These are phyloP conservation scores for Atkinsonella hypoxylon DNA, from an alignment of 2,329 filamentous ascomycete species.

Conservation along the genomic window DNA sequence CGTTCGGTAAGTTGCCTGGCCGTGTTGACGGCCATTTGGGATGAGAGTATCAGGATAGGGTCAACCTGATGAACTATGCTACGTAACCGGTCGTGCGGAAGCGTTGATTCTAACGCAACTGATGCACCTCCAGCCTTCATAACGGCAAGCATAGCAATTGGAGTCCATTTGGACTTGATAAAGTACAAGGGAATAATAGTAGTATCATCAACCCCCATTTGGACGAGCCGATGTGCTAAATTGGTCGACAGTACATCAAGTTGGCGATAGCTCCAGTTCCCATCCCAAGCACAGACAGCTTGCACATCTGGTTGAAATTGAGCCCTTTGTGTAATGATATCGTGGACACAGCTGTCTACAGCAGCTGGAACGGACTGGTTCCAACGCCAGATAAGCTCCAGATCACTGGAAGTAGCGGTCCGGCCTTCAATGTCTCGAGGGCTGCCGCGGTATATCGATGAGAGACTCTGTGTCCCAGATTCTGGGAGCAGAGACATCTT, in stretches of 20 bases:
- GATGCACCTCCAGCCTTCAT: constrained; percentile 19
- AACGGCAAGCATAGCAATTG: constrained; percentile 19
- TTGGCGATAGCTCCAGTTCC: constrained; percentile 12
- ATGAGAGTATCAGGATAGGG: constrained; percentile 11
- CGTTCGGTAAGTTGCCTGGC: constrained; percentile 8
- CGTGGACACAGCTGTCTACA: constrained; percentile 11
- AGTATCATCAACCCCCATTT: constrained; percentile 12
- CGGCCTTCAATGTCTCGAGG: neutral
- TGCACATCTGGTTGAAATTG: constrained; percentile 5
- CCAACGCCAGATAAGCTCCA: constrained; percentile 10
- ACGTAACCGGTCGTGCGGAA: constrained; percentile 8
- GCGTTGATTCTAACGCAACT: constrained; percentile 7
- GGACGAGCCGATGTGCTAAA: constrained; percentile 7
- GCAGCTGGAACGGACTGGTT: constrained; percentile 8
- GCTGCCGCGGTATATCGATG: neutral
- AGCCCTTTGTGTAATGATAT: constrained; percentile 9
- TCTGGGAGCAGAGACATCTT: neutral
- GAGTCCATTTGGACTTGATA: constrained; percentile 21
- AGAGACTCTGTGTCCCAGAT: neutral
- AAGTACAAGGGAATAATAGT: constrained; percentile 19
- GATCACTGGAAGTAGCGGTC: neutral
- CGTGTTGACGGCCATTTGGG: constrained; percentile 5
- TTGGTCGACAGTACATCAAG: constrained; percentile 8
- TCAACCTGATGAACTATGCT: constrained; percentile 10
- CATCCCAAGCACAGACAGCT: constrained; percentile 17